A percentile compares a stretch with the other conserved stretches of the same genome.
These are phyloP conservation scores for Sporothrix mexicana DNA, from an alignment of 2,329 filamentous ascomycete genomes.

Conservation along the genomic window DNA sequence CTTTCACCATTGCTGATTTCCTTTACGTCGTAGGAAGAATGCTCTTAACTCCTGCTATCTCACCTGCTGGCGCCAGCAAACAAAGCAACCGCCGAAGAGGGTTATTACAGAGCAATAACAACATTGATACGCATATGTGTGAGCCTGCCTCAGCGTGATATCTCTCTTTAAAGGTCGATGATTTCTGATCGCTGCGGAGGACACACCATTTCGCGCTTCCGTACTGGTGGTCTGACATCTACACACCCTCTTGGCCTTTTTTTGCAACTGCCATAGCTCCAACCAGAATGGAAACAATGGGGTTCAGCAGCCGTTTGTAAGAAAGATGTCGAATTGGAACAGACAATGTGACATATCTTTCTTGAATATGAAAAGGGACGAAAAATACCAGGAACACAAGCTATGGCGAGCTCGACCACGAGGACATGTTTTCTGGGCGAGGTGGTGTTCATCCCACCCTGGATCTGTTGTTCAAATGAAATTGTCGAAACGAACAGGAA, in stretches of 20 bases:
- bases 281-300: not conserved
- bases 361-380: not conserved
- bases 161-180: not conserved
- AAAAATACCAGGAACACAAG: slow-evolving; percentile 15
- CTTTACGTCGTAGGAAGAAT: no score
- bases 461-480: not conserved
- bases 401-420: slow-evolving; percentile 1
- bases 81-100: not conserved
- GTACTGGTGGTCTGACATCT: slow-evolving; percentile 20
- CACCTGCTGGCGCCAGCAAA: slow-evolving; percentile 17
- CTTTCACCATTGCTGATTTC: not conserved
- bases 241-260: not conserved
- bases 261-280: slow-evolving; percentile 5
- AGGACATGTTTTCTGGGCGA: not conserved
- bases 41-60: not conserved
- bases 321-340: no score
- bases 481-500: slow-evolving; percentile 20
- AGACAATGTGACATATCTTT: not conserved
- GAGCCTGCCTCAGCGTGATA: not conserved
- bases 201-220: not conserved
- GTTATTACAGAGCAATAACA: not conserved
- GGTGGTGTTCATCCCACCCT: slow-evolving; percentile 21
- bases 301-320: not conserved
- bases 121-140: not conserved
- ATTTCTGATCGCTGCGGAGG: not conserved